phyloP scores from a whole-genome alignment of 2,329 filamentous ascomycete species.

The Pyrenochaeta sp. region DNA sequence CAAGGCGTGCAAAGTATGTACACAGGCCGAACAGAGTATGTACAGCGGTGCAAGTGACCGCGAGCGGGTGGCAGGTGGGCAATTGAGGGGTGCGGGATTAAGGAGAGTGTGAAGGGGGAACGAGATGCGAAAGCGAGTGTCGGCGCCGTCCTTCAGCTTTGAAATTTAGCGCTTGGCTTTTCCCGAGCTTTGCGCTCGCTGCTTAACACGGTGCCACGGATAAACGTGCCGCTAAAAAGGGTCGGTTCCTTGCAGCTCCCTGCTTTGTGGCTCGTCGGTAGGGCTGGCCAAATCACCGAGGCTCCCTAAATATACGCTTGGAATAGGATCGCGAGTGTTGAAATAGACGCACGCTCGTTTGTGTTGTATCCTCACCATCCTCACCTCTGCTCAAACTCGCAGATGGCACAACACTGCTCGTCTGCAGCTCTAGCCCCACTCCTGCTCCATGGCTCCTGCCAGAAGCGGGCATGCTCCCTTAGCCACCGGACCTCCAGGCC shows the following conservation, averaged over 20 bases:
- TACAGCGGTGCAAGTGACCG: constrained; percentile 3
- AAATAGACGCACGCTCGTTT: not conserved
- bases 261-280: constrained; percentile 12
- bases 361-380: no score
- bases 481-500: constrained; percentile 1
- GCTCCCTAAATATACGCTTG: not conserved
- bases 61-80: constrained; percentile 1
- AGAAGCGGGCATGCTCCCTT: not conserved
- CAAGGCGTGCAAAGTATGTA: constrained; percentile 9
- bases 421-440: not conserved
- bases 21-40: constrained; percentile 4
- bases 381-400: no score
- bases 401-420: not conserved
- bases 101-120: constrained; percentile 6
- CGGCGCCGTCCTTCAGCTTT: constrained; percentile 11
- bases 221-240: constrained; percentile 1
- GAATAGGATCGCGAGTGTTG: no score
- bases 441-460: not conserved
- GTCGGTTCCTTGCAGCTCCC: constrained; percentile 10
- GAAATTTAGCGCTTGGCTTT: not conserved
- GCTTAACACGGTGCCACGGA: no score
- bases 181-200: not conserved
- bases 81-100: constrained; percentile 7
- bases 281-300: constrained; percentile 6
- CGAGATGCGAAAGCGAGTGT: no score